Evolutionary conservation across 371 early-diverging fungal genomes (phyloP), one percentile per base, ranked within the genome.

Genomic region (Umbelopsis sp.): DNA sequence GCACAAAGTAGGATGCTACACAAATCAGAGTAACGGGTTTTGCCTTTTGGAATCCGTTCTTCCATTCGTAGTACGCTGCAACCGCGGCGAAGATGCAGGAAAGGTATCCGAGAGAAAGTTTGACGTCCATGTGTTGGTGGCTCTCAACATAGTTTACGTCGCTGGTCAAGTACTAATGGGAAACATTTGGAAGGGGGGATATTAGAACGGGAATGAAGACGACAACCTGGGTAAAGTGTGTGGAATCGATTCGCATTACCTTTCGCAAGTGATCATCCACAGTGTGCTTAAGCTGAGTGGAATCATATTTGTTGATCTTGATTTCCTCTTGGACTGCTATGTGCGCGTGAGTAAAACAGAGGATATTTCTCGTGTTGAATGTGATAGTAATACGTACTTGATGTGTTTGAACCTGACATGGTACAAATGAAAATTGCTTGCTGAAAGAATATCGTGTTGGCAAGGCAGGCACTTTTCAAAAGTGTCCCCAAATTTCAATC

Each of bases 241-340:
- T 22, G 4, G 25, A 11, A 5, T 5, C 5, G 12, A 35, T 51
- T 0, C 29, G 25, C 65, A 72, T 22, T 82, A 82, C 83, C 62
- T 74, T 67, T 35, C 70, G 52, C 29, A 83, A 45, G 67, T 83
- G 77, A 69, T 83, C 83, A 70, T 83, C 83, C 44, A 80, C 69
- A 11, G 80, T 74, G 64, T 79, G 73, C 41, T 79, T 83, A 22
- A 80, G 44, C 67, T 80, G 74, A 32, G 76, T 80, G 10, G 62
- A 65, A 63, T 80, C 78, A 35, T 75, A 79, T 50, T 76, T 76
- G 63, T 78, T 79, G 52, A 57, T 35, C 18, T 57, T 57, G 57
- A 57, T 57, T 29, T 35, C 57, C 35, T 57, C 57, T 16, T 18
- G 16, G 0, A 14, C 57, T 48, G 18, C 48, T 48, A 48, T 10